A percentile compares a stretch with the other conserved stretches of the same genome.
Conservation (phyloP, 23 red algal species). For the Gracilariopsis chorda region DNA sequence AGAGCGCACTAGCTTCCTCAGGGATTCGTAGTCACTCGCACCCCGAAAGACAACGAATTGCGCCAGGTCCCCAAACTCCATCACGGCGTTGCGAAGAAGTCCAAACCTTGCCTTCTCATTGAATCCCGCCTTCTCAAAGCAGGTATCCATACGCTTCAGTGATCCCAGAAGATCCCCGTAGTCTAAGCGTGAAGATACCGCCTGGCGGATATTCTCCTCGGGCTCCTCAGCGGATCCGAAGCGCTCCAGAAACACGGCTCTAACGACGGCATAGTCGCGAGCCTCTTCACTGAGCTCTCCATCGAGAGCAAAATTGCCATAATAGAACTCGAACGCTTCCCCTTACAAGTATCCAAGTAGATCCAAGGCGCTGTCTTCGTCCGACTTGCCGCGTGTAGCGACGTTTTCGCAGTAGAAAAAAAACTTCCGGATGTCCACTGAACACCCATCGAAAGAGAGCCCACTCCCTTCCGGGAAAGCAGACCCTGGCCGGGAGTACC, state of each 20-base stretch:
- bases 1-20: background rate
- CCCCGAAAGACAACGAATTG: background rate
- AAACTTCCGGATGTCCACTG: background rate
- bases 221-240: background rate
- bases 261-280: background rate
- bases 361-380: background rate
- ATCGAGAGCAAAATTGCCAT: background rate
- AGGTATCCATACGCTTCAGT: background rate
- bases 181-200: background rate
- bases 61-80: background rate
- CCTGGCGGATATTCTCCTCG: background rate
- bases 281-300: background rate
- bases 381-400: background rate
- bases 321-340: background rate
- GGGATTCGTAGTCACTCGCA: background rate
- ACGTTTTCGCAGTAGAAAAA: background rate
- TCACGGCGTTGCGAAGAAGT: background rate
- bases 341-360: background rate
- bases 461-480: no score
- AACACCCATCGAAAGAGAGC: no score
- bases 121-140: background rate
- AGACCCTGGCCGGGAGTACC: no score
- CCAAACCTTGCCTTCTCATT: constrained; percentile 2
- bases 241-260: background rate
- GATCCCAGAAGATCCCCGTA: background rate